Conservation (phyloP, 805 yeast genomes). For the Clavispora carvajalis region DNA sequence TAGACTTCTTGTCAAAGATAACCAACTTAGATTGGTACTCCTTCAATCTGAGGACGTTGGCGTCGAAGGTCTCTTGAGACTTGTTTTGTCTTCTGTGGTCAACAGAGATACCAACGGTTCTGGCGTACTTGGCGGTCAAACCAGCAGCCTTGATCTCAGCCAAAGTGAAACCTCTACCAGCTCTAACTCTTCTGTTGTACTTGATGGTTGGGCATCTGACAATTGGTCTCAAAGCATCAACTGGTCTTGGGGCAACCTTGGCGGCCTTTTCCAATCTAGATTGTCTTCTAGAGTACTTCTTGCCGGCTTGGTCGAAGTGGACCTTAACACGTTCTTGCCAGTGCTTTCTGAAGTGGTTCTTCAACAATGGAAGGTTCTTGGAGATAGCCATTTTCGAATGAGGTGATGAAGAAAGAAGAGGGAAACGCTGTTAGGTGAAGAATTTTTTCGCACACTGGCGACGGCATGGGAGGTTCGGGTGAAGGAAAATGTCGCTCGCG, state of each 20-base stretch:
- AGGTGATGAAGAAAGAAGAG: slow-evolving; percentile 12
- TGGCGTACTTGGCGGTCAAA: slow-evolving; percentile 84
- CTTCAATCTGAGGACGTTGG: slow-evolving; percentile 92
- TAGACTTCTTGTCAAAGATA: slow-evolving; percentile 86
- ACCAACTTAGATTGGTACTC: slow-evolving; percentile 95
- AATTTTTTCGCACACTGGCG: slow-evolving; percentile 4
- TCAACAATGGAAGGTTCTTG: slow-evolving; percentile 97
- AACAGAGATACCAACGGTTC: slow-evolving; percentile 97
- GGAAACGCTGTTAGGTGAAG: slow-evolving; percentile 2
- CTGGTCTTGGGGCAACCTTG: slow-evolving; percentile 93
- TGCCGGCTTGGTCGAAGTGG: slow-evolving; percentile 99
- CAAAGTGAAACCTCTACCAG: slow-evolving; percentile 98
- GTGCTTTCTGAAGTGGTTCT: slow-evolving; percentile 99
- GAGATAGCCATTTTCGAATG: slow-evolving; percentile 71
- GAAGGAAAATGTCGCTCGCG: neutral
- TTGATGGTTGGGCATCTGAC: slow-evolving; percentile 98
- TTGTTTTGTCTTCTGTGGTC: slow-evolving; percentile 99
- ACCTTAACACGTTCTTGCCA: slow-evolving; percentile 99
- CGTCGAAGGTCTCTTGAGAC: slow-evolving; percentile 90
- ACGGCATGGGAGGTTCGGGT: slow-evolving; percentile 4
- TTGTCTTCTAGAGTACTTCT: slow-evolving; percentile 94
- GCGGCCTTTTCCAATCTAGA: slow-evolving; percentile 95
- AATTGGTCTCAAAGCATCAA: slow-evolving; percentile 93
- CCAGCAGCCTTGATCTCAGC: slow-evolving; percentile 99
- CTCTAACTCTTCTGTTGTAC: slow-evolving; percentile 99